phyloP scores from a whole-genome alignment of 805 yeast species.

The Spathaspora arborariae region DNA sequence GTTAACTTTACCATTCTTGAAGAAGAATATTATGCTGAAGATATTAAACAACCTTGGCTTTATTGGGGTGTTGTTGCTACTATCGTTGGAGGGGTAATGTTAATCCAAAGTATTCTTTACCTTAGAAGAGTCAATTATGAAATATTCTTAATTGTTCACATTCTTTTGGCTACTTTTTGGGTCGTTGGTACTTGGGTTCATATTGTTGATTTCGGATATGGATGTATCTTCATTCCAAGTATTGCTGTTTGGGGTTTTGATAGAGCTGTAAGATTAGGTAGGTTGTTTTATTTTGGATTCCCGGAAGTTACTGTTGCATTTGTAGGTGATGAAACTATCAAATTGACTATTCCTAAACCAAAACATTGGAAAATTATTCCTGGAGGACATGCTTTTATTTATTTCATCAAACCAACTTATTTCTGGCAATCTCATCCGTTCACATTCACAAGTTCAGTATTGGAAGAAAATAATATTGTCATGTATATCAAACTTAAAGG shows the following conservation, averaged over 20 bases:
- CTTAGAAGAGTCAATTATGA: conserved; percentile 38
- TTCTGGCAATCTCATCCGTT: conserved; percentile 46
- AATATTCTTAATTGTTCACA: conserved; percentile 30
- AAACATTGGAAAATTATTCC: conserved; percentile 33
- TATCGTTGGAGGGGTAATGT: conserved; percentile 25
- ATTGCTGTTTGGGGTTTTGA: conserved; percentile 37
- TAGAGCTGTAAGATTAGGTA: conserved; percentile 23
- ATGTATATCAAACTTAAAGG: conserved; percentile 35
- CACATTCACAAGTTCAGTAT: conserved; percentile 28
- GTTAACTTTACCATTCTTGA: conserved; percentile 21
- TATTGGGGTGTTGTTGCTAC: conserved; percentile 39
- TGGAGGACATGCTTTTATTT: conserved; percentile 40
- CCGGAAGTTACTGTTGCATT: conserved; percentile 29
- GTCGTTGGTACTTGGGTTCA: conserved; percentile 45
- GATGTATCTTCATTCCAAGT: conserved; percentile 26
- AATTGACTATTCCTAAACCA: conserved; percentile 34
- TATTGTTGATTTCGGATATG: conserved; percentile 34
- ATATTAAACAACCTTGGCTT: conserved; percentile 18
- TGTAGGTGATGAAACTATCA: conserved; percentile 34
- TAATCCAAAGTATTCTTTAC: conserved; percentile 28
- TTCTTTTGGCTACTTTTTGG: conserved; percentile 33
- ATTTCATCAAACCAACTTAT: conserved; percentile 29
- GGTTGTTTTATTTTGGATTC: conserved; percentile 31
- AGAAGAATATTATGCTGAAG: conserved; percentile 9
- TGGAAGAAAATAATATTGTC: conserved; percentile 17